These are phyloP conservation scores for Tuber borchii DNA, from an alignment of 495 filamentous ascomycete genomes.

Conservation along the genomic window DNA sequence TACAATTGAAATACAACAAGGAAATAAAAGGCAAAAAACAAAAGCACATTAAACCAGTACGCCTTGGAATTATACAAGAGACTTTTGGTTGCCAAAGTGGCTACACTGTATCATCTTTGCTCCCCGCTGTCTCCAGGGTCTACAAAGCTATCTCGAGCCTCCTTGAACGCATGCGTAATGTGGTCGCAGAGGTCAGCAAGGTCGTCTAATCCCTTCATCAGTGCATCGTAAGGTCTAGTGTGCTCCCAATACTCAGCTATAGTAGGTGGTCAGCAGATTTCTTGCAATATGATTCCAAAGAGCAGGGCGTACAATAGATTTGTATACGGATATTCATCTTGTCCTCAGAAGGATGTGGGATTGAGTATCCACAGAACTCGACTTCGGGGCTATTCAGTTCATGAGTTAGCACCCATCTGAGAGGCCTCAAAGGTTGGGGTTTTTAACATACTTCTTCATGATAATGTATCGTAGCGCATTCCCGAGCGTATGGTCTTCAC, in stretches of 20 bases:
- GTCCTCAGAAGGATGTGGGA: conserved; percentile 89
- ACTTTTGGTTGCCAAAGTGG: not conserved
- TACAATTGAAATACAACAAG: conserved; percentile 9
- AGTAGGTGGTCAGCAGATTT: not conserved
- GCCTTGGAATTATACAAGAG: conserved; percentile 13
- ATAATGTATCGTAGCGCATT: conserved; percentile 92
- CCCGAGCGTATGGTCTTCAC: conserved; percentile 90
- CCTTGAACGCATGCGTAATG: conserved; percentile 75
- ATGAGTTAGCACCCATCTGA: conserved; percentile 13
- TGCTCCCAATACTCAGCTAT: conserved; percentile 49
- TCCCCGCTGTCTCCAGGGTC: conserved; percentile 32
- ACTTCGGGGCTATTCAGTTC: conserved; percentile 65
- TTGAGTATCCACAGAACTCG: conserved; percentile 96
- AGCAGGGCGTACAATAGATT: conserved; percentile 66
- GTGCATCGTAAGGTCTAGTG: conserved; percentile 70
- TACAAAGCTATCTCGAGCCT: conserved; percentile 58
- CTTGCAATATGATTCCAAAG: not conserved
- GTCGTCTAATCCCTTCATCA: conserved; percentile 83
- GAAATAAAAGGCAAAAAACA: not conserved
- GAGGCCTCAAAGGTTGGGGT: conserved; percentile 11
- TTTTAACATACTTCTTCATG: conserved; percentile 81
- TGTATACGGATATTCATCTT: conserved; percentile 98
- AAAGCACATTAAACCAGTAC: not conserved
- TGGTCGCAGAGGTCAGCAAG: conserved; percentile 87
- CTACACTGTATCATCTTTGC: not conserved